Percentiles rank a stretch among this genome's conserved stretches.
phyloP scores from a whole-genome alignment of 768 basidiomycete species.

The Termitomyces sp. region DNA sequence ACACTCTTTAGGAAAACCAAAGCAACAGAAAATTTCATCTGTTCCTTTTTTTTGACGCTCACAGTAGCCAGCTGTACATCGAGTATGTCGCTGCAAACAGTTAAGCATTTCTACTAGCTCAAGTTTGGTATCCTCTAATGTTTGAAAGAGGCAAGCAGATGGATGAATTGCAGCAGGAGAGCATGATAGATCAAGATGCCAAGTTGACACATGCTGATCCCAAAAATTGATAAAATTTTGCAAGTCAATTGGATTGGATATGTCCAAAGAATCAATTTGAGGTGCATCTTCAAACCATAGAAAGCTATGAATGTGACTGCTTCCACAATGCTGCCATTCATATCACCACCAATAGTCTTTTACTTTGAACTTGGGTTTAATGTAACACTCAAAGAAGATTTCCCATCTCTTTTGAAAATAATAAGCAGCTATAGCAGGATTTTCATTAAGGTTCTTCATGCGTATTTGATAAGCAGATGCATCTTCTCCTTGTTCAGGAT shows the following conservation, averaged over 20 bases:
- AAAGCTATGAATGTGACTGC: background rate
- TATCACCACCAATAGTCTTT: constrained; percentile 13
- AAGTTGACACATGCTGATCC: background rate
- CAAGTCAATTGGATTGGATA: constrained; percentile 4
- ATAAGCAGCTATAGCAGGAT: constrained; percentile 19
- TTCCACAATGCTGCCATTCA: constrained; percentile 1
- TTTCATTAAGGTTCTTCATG: constrained; percentile 16
- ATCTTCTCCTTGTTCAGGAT: constrained; percentile 9
- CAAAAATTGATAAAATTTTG: constrained; percentile 7
- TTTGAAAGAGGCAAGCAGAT: background rate
- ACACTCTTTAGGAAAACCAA: constrained; percentile 13
- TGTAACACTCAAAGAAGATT: background rate
- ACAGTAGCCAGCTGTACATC: constrained; percentile 4
- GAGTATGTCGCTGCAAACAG: background rate
- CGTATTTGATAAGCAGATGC: constrained; percentile 7
- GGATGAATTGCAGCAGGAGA: constrained; percentile 6
- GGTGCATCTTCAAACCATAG: no score
- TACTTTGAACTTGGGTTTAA: background rate
- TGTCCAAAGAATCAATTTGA: background rate
- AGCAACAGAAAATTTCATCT: background rate
- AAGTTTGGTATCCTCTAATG: background rate
- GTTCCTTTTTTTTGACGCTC: background rate
- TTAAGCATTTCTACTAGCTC: constrained; percentile 4
- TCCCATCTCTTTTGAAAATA: constrained; percentile 18
- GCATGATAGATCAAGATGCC: background rate